phyloP scores from a whole-genome alignment of 192 early-diverging fungal species.

The Lobosporangium transversale region DNA sequence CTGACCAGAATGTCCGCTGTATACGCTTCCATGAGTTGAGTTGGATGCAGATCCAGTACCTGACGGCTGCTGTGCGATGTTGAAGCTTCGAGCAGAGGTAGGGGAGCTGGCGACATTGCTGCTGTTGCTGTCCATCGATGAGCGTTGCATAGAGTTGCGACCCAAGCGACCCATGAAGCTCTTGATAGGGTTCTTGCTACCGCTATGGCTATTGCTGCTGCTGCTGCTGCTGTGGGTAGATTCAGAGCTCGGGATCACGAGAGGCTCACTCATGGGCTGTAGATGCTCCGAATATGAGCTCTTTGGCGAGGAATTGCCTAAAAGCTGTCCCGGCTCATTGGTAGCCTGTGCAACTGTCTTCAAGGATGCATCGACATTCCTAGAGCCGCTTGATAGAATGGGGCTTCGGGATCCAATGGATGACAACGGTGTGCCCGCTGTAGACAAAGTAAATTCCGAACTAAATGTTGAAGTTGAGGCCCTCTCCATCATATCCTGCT shows the following conservation, averaged over 20 bases:
- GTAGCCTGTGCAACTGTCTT: conserved; percentile 34
- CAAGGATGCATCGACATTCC: conserved; percentile 3
- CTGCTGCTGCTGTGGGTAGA: not conserved
- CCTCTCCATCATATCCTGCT: conserved; percentile 20
- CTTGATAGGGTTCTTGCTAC: conserved; percentile 43
- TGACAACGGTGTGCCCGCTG: conserved; percentile 35
- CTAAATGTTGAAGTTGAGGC: conserved; percentile 24
- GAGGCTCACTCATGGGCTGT: not conserved
- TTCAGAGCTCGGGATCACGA: conserved; percentile 19
- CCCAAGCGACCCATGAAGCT: conserved; percentile 47
- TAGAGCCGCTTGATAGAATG: not conserved
- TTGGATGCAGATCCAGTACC: conserved; percentile 11
- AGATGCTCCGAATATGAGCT: conserved; percentile 13
- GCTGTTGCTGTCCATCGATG: conserved; percentile 31
- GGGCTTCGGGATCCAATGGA: conserved; percentile 23
- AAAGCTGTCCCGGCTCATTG: conserved; percentile 28
- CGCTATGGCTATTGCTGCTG: not conserved
- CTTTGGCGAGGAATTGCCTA: conserved; percentile 19
- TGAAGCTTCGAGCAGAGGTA: conserved; percentile 43
- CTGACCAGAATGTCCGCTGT: conserved; percentile 26
- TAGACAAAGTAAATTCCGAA: conserved; percentile 34
- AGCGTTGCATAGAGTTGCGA: conserved; percentile 39
- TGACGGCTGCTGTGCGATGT: conserved; percentile 10
- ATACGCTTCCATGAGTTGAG: conserved; percentile 28
- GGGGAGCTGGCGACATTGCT: conserved; percentile 26